These are phyloP conservation scores for Diaporthe velutina DNA, from an alignment of 2,329 filamentous ascomycete genomes.

Conservation along the genomic window DNA sequence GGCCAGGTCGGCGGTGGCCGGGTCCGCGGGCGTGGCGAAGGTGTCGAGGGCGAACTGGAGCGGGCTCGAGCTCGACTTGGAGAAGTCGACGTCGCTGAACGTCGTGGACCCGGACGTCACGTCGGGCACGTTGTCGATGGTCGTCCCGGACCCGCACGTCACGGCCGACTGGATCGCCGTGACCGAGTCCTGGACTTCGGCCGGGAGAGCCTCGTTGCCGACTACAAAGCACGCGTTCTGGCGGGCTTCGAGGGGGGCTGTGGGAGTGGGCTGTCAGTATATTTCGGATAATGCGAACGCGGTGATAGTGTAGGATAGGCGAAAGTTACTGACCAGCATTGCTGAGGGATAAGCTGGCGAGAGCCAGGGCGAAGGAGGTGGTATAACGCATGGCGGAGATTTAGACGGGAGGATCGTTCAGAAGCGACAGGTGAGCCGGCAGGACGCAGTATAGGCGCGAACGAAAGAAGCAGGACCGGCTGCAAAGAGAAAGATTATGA, in stretches of 20 bases:
- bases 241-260: constrained; percentile 42
- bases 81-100: constrained; percentile 70
- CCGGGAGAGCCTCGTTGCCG: constrained; percentile 63
- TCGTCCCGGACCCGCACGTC: constrained; percentile 63
- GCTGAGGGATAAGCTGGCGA: constrained; percentile 23
- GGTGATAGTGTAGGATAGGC: not conserved
- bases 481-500: constrained; percentile 5
- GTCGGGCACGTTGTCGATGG: constrained; percentile 67
- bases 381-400: constrained; percentile 29
- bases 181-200: constrained; percentile 60
- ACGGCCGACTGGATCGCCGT: constrained; percentile 56
- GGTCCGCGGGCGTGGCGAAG: constrained; percentile 65
- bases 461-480: constrained; percentile 8
- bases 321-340: constrained; percentile 22
- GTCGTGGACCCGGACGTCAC: constrained; percentile 63
- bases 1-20: constrained; percentile 62
- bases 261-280: not conserved
- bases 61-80: constrained; percentile 58
- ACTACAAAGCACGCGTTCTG: constrained; percentile 66
- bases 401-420: not conserved
- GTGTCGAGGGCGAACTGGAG: constrained; percentile 66
- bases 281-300: no score
- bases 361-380: constrained; percentile 27
- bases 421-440: constrained; percentile 26
- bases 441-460: not conserved